Conservation (phyloP, 2,329 filamentous ascomycete species). For the Lasiodiplodia hormozganensis region DNA sequence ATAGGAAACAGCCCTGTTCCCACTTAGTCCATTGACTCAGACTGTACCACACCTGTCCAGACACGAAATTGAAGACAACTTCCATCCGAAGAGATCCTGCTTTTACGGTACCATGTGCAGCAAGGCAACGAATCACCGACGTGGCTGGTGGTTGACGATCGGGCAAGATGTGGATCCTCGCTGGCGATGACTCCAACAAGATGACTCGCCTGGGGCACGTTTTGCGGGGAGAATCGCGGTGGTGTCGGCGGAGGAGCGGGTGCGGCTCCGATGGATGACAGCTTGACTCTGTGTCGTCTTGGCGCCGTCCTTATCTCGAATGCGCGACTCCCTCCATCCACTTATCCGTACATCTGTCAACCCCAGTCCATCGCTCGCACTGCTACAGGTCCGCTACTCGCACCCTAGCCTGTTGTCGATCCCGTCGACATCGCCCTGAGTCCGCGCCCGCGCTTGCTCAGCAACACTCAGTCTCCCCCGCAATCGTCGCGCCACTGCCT, state of each 20-base stretch:
- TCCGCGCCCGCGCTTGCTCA: neutral
- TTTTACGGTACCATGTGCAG: neutral
- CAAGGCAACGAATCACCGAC: neutral
- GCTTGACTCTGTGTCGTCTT: slow-evolving; percentile 3
- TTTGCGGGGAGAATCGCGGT: neutral
- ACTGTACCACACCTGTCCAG: neutral
- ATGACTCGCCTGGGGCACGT: slow-evolving; percentile 10
- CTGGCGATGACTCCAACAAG: slow-evolving; percentile 16
- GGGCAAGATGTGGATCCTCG: neutral
- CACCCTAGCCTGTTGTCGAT: neutral
- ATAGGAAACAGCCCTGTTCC: neutral
- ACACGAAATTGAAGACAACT: neutral
- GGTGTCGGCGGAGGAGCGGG: neutral
- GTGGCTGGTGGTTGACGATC: neutral
- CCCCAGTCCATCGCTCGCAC: neutral
- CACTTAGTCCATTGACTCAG: neutral
- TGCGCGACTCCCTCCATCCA: slow-evolving; percentile 1
- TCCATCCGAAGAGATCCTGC: neutral
- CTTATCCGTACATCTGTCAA: neutral
- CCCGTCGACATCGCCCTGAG: too few species aligned
- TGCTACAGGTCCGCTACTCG: neutral
- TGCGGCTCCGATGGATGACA: slow-evolving; percentile 6
- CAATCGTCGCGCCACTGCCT: slow-evolving; percentile 8
- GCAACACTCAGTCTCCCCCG: neutral
- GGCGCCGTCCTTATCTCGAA: slow-evolving; percentile 14